Percentiles rank a stretch among this genome's conserved stretches.
Evolutionary conservation across 2,329 filamentous ascomycete species (phyloP).

Genomic region (Aspergillus terreus): DNA sequence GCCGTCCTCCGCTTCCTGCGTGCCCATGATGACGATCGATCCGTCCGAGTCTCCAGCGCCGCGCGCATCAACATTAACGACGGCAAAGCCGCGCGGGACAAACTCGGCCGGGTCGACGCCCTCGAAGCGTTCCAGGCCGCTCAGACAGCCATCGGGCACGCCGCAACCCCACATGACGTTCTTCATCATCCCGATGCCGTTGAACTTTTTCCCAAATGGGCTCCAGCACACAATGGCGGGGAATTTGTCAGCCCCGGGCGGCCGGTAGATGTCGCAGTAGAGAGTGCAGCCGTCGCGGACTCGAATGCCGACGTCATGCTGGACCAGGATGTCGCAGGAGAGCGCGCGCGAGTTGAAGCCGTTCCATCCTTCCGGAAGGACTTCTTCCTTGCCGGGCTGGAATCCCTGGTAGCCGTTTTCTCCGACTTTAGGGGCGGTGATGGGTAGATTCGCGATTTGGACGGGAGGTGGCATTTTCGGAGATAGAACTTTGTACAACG

Average conservation of each 20-base stretch:
- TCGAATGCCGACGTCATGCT: conserved; percentile 44
- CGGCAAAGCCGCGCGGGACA: conserved; percentile 32
- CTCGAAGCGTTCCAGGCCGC: conserved; percentile 42
- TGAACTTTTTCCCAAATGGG: conserved; percentile 46
- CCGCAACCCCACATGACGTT: conserved; percentile 40
- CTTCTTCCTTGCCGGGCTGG: conserved; percentile 36
- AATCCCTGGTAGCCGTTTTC: conserved; percentile 42
- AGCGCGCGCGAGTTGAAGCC: conserved; percentile 33
- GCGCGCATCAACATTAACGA: conserved; percentile 33
- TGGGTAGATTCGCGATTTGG: conserved; percentile 26
- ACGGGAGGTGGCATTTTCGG: conserved; percentile 29
- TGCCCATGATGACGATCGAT: conserved; percentile 36
- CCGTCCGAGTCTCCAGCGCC: conserved; percentile 36
- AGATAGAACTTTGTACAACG: background rate
- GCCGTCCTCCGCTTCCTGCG: conserved; percentile 45
- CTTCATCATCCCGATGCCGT: conserved; percentile 35
- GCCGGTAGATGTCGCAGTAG: conserved; percentile 46
- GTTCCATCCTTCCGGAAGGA: conserved; percentile 37
- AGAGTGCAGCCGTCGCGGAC: conserved; percentile 42
- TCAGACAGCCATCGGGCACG: conserved; percentile 24
- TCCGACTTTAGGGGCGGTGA: conserved; percentile 28
- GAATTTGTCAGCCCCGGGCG: conserved; percentile 30
- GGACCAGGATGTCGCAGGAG: conserved; percentile 39
- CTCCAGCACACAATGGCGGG: conserved; percentile 46
- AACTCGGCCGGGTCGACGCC: conserved; percentile 37